Evolutionary conservation across 2,329 filamentous ascomycete species (phyloP), one percentile per base, ranked within the genome.

Genomic region (Penicillium psychrosexuale): DNA sequence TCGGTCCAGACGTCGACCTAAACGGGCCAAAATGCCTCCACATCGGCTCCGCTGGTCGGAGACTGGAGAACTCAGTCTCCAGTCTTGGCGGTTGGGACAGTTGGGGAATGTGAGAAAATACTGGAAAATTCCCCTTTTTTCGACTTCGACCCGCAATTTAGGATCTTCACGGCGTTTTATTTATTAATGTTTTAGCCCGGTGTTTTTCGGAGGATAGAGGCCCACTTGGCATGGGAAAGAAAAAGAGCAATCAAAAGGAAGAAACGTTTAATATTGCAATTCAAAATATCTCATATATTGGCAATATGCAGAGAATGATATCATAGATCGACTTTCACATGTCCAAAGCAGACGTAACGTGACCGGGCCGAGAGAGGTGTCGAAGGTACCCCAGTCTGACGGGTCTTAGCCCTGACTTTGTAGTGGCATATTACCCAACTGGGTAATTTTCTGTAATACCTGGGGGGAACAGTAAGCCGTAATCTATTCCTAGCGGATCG

Each of bases 351-450:
- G 28, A 45, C 8, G 51, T 56, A 61, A 58, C 55, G 51, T 61
- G 55, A 61, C 60, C 61, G 61, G 61, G 56, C 61, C 61, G 60
- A 63, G 39, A 36, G 36, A 43, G 30, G 38, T 44, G 34, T 27
- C 24, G 42, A 50, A 40, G 17, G 42, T 60, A 30, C 42, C 42
- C 38, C 38, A 24, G 38, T 40, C 3, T 13, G 31, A 33, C 31
- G 31, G 22, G 22, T 5, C 22, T 11, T 40, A 27, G 22, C 39
- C 22, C 38, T 27, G 15, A 9, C 8, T n/a, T 24, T 24, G 22
- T 42, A 44, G 42, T 22, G 17, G 5, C 30, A 45, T 45, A 45
- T 45, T 45, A 45, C 43, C 30, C 24, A 24, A 45, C 13, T 45
- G 2, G 13, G 30, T 33, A 45, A 24, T 19, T 15, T 6, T 6